Evolutionary conservation across 192 early-diverging fungal species (phyloP), one percentile per base, ranked within the genome.

Genomic region (Dimargaris verticillata): DNA sequence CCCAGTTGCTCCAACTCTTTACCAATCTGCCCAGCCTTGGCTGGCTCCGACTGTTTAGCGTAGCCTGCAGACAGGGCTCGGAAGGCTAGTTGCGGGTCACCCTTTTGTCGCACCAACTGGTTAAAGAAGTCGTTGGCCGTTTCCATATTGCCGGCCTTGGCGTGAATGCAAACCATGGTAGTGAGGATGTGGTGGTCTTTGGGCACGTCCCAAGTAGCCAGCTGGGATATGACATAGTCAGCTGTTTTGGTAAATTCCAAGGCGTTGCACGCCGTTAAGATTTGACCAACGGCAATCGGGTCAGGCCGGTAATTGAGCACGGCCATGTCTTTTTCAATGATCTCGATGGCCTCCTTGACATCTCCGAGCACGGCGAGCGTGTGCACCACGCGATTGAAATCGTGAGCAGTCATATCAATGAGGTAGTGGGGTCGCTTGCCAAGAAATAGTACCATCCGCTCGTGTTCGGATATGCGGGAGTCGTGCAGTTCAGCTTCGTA

Each of bases 311-410:
- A 53, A 26, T 26, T 26, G 3, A n/a, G 52, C 52, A 25, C n/a
- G 24, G 26, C 14, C 52, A 53, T 26, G 18, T 53, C 52, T 25
- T 28, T 20, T 26, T 53, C 52, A 3, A 53, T 24, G 24, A 53
- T 25, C 2, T 13, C 52, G 20, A 53, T 26, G 20, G 52, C 52
- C 28, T n/a, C 25, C 13, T 20, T 13, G n/a, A 53, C 20, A 28
- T 53, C 52, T 4, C 52, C 52, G 14, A 53, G 52, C 6, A 24
- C 14, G 52, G 20, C 52, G 28, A 25, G 26, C n/a, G 52, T 26
- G 52, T 26, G 25, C n/a, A 28, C 52, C 3, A 53, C 26, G 10
- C 52, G 52, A 53, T 53, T 25, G 26, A 53, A 53, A 26, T 53
- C 52, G 28, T 26, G 3, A 25, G 20, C 52, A 13, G 18, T 25